Evolutionary conservation across 306 rosid genomes (phyloP).

Genomic region (Acacia acuminata): DNA sequence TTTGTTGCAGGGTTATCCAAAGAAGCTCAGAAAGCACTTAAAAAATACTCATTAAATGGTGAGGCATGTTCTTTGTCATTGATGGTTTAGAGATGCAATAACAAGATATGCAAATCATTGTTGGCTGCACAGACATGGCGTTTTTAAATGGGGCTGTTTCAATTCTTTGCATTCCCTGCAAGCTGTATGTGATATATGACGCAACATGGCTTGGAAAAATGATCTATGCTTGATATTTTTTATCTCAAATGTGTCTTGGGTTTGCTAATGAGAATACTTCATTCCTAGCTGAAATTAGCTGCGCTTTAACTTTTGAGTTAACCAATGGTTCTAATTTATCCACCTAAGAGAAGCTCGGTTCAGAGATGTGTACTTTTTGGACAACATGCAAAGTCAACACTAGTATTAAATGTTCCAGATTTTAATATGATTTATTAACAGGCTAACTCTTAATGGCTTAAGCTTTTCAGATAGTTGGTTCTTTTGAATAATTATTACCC

Average conservation of each 20-base stretch:
- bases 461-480: not conserved
- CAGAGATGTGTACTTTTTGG: not conserved
- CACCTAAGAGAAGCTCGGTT: not conserved
- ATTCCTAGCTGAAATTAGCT: conserved; percentile 19
- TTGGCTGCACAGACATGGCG: not conserved
- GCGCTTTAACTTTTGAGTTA: conserved; percentile 6
- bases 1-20: conserved; percentile 68
- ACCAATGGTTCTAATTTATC: not conserved
- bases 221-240: conserved; percentile 16
- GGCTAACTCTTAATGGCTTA: not conserved
- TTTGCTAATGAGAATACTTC: not conserved
- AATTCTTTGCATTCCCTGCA: conserved; percentile 19
- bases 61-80: conserved; percentile 33
- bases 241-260: conserved; percentile 8
- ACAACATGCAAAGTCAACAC: conserved; percentile 1
- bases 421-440: not conserved
- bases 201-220: not conserved
- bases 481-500: not conserved
- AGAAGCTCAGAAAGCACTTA: conserved; percentile 77
- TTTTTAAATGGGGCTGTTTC: conserved; percentile 23
- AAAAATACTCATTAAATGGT: conserved; percentile 81
- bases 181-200: conserved; percentile 18
- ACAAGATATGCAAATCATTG: conserved; percentile 1
- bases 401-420: not conserved
- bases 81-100: conserved; percentile 25